A percentile compares a stretch with the other conserved stretches of the same genome.
Conservation (phyloP, 352 stramenopile species). For the Globisporangium lucens region DNA sequence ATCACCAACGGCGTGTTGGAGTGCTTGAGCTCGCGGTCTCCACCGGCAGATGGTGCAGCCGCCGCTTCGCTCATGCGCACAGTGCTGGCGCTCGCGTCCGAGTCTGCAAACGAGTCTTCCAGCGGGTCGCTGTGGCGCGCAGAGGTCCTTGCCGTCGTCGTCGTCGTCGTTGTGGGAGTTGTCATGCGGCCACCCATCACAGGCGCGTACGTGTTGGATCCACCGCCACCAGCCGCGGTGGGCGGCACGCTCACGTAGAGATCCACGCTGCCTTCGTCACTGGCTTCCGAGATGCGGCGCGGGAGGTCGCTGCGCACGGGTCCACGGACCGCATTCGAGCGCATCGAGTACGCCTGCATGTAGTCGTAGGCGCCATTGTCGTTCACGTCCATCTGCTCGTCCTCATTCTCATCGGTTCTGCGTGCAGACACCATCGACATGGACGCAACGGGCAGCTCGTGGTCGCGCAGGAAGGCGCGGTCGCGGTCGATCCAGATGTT, state of each 20-base stretch:
- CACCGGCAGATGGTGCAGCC: conserved; percentile 14
- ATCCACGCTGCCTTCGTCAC: conserved; percentile 42
- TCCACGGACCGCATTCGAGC: neutral
- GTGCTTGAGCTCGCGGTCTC: conserved; percentile 26
- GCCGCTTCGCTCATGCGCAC: neutral
- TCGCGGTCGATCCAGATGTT: conserved; percentile 61
- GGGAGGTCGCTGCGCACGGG: conserved; percentile 26
- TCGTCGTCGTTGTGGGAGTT: neutral
- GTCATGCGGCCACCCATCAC: neutral
- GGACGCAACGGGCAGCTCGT: neutral
- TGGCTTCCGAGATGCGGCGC: conserved; percentile 41
- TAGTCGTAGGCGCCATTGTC: neutral
- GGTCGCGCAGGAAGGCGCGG: conserved; percentile 14
- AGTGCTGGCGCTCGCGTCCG: conserved; percentile 9
- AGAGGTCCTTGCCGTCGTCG: neutral
- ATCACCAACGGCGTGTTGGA: conserved; percentile 29
- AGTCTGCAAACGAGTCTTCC: conserved; percentile 12
- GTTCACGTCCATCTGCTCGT: conserved; percentile 6
- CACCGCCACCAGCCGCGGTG: neutral
- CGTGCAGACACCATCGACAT: neutral
- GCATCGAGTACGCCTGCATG: conserved; percentile 13
- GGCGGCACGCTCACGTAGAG: neutral
- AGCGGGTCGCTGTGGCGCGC: conserved; percentile 17
- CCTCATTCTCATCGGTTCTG: neutral
- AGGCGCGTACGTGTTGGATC: neutral